Evolutionary conservation across 306 rosid genomes (phyloP).

Genomic region (Inga oerstediana): DNA sequence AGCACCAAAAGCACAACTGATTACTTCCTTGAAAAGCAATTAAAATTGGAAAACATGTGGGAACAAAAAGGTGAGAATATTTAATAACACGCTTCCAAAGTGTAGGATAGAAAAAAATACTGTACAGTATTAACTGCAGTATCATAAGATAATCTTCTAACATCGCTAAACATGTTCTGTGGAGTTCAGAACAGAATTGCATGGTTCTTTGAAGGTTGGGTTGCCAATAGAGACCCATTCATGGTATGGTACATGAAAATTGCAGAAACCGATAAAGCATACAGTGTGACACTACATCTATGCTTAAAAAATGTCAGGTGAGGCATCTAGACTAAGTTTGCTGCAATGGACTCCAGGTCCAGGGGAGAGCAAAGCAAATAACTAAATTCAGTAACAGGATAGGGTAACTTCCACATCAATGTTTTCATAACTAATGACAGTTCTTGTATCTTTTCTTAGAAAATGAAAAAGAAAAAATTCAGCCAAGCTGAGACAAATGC

Average conservation of each 20-base stretch:
- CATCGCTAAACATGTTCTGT: background rate
- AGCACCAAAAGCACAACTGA: conserved; percentile 1
- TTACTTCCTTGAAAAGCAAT: background rate
- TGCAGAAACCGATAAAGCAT: background rate
- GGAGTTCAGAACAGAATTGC: background rate
- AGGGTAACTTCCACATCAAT: background rate
- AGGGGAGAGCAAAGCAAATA: background rate
- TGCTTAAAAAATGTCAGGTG: background rate
- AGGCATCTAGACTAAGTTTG: conserved; percentile 3
- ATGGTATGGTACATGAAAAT: background rate
- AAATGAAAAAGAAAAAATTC: background rate
- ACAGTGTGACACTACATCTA: background rate
- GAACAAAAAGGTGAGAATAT: background rate
- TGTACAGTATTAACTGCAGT: background rate
- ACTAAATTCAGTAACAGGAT: background rate
- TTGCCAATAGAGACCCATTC: background rate
- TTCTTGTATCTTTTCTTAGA: background rate
- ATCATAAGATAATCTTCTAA: background rate
- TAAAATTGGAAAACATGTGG: background rate
- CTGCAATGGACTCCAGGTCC: background rate
- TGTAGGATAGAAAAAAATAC: background rate
- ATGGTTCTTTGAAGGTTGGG: background rate
- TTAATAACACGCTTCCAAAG: background rate
- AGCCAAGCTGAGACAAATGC: conserved; percentile 63
- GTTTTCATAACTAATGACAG: too few relatives aligned